These are phyloP conservation scores for Venturia asperata DNA, from an alignment of 2,329 filamentous ascomycete species.

Conservation along the genomic window DNA sequence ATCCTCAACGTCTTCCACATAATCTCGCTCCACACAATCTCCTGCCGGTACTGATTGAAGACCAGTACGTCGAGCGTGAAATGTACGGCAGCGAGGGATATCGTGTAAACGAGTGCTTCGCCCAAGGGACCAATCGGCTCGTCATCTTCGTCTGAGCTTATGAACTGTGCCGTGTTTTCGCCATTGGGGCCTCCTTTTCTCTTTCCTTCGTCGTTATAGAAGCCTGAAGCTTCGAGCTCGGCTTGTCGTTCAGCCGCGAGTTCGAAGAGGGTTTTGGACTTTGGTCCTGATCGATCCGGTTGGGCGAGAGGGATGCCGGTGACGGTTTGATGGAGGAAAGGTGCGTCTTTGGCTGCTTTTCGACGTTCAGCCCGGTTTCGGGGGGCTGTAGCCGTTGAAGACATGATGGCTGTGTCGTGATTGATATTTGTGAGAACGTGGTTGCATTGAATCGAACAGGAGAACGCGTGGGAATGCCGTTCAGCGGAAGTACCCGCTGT, in stretches of 20 bases:
- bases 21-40: conserved; percentile 54
- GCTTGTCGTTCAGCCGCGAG: conserved; percentile 56
- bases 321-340: conserved; percentile 28
- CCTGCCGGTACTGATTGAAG: conserved; percentile 68
- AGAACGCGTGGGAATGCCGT: conserved; percentile 14
- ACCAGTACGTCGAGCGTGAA: conserved; percentile 74
- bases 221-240: conserved; percentile 32
- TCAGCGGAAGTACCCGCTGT: conserved; percentile 18
- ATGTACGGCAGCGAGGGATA: conserved; percentile 63
- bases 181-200: conserved; percentile 27
- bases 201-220: conserved; percentile 21
- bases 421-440: not conserved
- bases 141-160: conserved; percentile 32
- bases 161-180: conserved; percentile 23
- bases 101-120: conserved; percentile 43
- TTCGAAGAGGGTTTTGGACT: conserved; percentile 64
- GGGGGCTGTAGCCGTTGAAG: conserved; percentile 24
- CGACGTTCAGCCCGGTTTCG: conserved; percentile 42
- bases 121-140: conserved; percentile 41
- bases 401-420: conserved; percentile 21
- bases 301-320: conserved; percentile 49
- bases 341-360: conserved; percentile 33
- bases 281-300: conserved; percentile 59
- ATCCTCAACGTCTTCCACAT: conserved; percentile 43
- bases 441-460: not conserved